Evolutionary conservation across 2,329 filamentous ascomycete genomes (phyloP).

Genomic region (Penicillium freii): DNA sequence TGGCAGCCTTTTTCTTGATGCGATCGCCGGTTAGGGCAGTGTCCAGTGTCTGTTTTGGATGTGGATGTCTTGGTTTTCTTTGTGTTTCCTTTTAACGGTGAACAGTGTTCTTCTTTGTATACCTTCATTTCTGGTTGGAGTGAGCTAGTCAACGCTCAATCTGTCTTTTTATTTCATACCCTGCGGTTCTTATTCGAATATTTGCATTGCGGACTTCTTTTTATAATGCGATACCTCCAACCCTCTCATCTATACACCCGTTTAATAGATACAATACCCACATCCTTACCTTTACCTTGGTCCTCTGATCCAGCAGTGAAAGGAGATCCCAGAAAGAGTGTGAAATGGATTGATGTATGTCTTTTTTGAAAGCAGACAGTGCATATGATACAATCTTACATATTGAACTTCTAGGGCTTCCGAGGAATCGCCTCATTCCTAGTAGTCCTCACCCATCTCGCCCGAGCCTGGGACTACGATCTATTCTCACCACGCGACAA

Average conservation of each 20-base stretch:
- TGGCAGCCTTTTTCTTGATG: constrained; percentile 7
- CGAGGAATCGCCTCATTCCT: constrained; percentile 55
- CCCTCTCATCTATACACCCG: constrained; percentile 19
- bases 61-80: neutral
- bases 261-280: constrained; percentile 20
- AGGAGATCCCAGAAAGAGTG: constrained; percentile 40
- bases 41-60: neutral
- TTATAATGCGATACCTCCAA: constrained; percentile 3
- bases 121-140: neutral
- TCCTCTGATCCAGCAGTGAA: constrained; percentile 21
- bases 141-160: neutral
- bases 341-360: constrained; percentile 62
- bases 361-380: constrained; percentile 11
- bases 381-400: neutral
- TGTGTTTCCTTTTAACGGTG: neutral
- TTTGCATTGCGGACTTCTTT: neutral
- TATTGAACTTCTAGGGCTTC: constrained; percentile 42
- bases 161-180: neutral
- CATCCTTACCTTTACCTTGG: constrained; percentile 1
- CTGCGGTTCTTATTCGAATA: neutral
- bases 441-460: constrained; percentile 54
- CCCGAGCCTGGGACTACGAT: constrained; percentile 53
- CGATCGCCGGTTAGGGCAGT: neutral
- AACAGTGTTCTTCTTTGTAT: neutral
- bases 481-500: constrained; percentile 51